phyloP scores from a whole-genome alignment of 2,329 filamentous ascomycete species.

The Paradendryphiella salina region DNA sequence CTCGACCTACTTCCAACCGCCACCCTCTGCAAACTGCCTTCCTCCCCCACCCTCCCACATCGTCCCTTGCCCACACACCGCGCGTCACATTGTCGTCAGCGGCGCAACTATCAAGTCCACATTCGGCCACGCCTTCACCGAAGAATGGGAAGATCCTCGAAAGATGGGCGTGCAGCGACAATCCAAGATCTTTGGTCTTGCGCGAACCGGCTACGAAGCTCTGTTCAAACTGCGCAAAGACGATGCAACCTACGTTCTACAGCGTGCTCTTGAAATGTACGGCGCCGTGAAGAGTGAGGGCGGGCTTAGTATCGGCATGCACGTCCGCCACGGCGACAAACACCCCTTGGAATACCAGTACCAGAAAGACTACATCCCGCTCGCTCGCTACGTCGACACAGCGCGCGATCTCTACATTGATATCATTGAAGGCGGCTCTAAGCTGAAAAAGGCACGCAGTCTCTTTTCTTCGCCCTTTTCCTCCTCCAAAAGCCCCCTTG shows the following conservation, averaged over 20 bases:
- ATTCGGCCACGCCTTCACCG: constrained; percentile 64
- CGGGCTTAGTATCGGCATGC: constrained; percentile 68
- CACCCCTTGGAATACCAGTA: constrained; percentile 79
- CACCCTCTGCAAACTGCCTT: constrained; percentile 66
- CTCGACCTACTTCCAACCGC: constrained; percentile 69
- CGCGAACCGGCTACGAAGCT: constrained; percentile 70
- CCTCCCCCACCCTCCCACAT: constrained; percentile 75
- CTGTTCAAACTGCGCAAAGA: constrained; percentile 71
- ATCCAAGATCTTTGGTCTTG: constrained; percentile 67
- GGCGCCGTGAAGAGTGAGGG: constrained; percentile 51
- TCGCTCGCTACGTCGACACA: constrained; percentile 67
- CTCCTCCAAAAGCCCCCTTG: constrained; percentile 19
- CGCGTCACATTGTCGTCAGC: constrained; percentile 74
- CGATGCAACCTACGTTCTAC: constrained; percentile 66
- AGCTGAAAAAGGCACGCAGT: constrained; percentile 1
- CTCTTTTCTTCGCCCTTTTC: constrained; percentile 16
- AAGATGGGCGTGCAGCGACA: constrained; percentile 58
- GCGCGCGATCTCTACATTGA: constrained; percentile 60
- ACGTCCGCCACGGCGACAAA: constrained; percentile 78
- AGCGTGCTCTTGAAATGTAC: constrained; percentile 62
- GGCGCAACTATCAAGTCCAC: constrained; percentile 66
- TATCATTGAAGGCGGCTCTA: constrained; percentile 34
- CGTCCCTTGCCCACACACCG: constrained; percentile 76
- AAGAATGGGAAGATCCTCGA: constrained; percentile 56
- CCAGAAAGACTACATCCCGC: constrained; percentile 74